Conservation (phyloP, 495 filamentous ascomycete genomes). For the Halenospora varia region DNA sequence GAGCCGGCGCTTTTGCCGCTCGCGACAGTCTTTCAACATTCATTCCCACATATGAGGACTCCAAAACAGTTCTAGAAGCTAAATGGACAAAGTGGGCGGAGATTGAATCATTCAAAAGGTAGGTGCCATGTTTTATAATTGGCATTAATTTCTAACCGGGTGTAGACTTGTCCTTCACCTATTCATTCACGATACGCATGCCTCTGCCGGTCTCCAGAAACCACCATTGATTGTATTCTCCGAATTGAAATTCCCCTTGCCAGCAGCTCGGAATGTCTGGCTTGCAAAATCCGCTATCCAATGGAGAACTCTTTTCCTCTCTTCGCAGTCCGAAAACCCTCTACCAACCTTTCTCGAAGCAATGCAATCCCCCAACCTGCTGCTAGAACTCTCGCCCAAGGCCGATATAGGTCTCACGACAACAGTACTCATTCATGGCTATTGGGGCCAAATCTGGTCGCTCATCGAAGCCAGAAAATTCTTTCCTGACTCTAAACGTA, state of each 20-base stretch:
- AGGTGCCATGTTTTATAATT: neutral
- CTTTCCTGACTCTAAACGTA: too few relatives aligned
- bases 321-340: neutral
- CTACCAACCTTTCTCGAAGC: constrained; percentile 1
- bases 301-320: constrained; percentile 41
- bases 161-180: constrained; percentile 38
- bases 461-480: constrained; percentile 8
- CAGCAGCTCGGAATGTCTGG: constrained; percentile 39
- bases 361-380: neutral
- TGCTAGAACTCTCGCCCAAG: neutral
- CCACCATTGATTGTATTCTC: constrained; percentile 47
- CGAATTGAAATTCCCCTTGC: constrained; percentile 45
- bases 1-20: constrained; percentile 17
- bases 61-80: constrained; percentile 41
- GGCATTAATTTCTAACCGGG: neutral
- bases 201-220: constrained; percentile 40
- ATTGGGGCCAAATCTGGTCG: constrained; percentile 12
- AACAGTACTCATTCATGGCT: neutral
- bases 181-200: constrained; percentile 45
- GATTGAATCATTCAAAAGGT: constrained; percentile 40
- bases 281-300: constrained; percentile 37
- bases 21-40: neutral
- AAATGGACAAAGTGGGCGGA: constrained; percentile 60
- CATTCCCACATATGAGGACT: constrained; percentile 25
- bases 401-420: constrained; percentile 1